These are phyloP conservation scores for Mycoemilia scoparia DNA, from an alignment of 192 early-diverging fungal species.

Conservation along the genomic window DNA sequence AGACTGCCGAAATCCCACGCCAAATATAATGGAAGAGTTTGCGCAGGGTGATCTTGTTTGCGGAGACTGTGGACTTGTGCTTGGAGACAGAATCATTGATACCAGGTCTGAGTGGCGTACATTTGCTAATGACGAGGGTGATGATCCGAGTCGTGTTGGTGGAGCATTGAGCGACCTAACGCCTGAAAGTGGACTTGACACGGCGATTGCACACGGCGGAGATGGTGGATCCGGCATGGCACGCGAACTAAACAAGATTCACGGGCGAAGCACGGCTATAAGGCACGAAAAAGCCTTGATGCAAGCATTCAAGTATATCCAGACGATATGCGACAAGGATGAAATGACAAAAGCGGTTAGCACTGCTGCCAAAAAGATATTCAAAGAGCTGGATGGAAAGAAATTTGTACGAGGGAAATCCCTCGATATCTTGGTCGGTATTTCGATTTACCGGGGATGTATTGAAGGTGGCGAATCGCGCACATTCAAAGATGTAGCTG, in stretches of 20 bases:
- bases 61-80: conserved; percentile 72
- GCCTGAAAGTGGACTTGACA: conserved; percentile 22
- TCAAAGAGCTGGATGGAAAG: conserved; percentile 64
- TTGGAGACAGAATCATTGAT: conserved; percentile 79
- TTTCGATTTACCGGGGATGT: conserved; percentile 88
- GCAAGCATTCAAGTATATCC: conserved; percentile 58
- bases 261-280: conserved; percentile 38
- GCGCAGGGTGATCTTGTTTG: conserved; percentile 76
- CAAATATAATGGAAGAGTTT: conserved; percentile 86
- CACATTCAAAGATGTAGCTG: conserved; percentile 89
- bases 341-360: conserved; percentile 50
- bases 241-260: conserved; percentile 15
- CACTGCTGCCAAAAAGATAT: conserved; percentile 77
- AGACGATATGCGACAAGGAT: conserved; percentile 63
- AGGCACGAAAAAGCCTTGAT: conserved; percentile 58
- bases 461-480: conserved; percentile 61
- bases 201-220: conserved; percentile 69
- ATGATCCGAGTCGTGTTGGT: conserved; percentile 25
- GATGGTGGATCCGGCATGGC: conserved; percentile 18
- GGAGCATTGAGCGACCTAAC: conserved; percentile 19
- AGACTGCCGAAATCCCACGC: conserved; percentile 57
- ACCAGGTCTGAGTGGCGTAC: conserved; percentile 90
- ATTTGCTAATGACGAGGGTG: conserved; percentile 27
- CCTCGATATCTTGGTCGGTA: conserved; percentile 66
- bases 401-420: conserved; percentile 66